Conservation (phyloP, 2,329 filamentous ascomycete genomes). For the Rutstroemia sp. region DNA sequence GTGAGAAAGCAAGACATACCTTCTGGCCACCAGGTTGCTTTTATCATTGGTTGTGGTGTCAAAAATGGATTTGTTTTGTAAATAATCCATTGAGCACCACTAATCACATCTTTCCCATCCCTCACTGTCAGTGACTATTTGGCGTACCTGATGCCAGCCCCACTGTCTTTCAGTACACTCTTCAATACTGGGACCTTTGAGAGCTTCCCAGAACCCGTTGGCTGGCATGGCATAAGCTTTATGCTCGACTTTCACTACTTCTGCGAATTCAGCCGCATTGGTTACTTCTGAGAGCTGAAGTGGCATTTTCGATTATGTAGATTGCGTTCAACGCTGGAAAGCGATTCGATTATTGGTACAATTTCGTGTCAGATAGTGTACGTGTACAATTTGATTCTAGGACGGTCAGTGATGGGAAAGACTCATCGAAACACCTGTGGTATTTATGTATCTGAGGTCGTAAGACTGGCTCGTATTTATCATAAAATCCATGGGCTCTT, state of each 20-base stretch:
- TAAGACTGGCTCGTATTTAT: no score
- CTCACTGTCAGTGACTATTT: background rate
- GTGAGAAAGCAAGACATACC: background rate
- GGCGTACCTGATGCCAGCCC: background rate
- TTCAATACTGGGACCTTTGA: background rate
- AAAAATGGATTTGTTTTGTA: background rate
- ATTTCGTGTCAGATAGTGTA: no score
- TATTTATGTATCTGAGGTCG: no score
- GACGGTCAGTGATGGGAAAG: no score
- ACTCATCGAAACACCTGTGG: no score
- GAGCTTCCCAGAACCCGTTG: background rate
- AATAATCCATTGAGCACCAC: background rate
- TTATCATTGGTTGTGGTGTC: background rate
- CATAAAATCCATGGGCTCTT: no score
- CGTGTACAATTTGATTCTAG: no score
- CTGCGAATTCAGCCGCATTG: no score
- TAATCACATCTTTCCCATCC: background rate
- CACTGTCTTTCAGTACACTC: background rate
- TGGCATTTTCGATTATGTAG: no score
- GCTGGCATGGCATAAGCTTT: background rate
- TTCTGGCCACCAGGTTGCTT: background rate
- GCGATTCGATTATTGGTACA: no score
- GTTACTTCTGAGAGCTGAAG: no score
- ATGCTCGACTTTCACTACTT: background rate
- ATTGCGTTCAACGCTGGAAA: no score